These are phyloP conservation scores for Claviceps maximensis DNA, from an alignment of 2,329 filamentous ascomycete species.

Conservation along the genomic window DNA sequence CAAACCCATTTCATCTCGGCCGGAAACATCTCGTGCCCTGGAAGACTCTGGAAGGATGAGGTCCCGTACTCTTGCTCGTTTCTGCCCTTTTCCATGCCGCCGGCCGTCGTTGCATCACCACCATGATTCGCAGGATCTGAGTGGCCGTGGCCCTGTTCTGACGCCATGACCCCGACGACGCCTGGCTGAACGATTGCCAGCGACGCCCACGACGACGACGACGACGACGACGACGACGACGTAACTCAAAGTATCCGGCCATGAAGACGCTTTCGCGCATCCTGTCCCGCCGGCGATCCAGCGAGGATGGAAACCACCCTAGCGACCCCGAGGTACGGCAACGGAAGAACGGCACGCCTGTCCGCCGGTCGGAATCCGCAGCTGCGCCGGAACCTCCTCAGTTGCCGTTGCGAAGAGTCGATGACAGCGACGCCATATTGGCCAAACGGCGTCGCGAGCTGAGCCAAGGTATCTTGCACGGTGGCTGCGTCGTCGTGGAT, in stretches of 20 bases:
- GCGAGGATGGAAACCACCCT: slow-evolving; percentile 12
- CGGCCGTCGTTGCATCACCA: not conserved
- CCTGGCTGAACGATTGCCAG: not conserved
- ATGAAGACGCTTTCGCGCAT: slow-evolving; percentile 26
- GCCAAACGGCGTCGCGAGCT: slow-evolving; percentile 1
- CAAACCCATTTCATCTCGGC: not conserved
- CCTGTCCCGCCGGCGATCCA: slow-evolving; percentile 16
- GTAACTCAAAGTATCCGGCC: not conserved
- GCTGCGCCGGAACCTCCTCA: slow-evolving; percentile 21
- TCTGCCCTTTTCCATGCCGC: not conserved
- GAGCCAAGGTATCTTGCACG: not conserved
- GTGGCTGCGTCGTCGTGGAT: slow-evolving; percentile 13
- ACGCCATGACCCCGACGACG: not conserved
- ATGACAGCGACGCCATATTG: not conserved
- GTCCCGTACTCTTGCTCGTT: not conserved
- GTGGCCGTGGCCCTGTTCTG: not conserved
- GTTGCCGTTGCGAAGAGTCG: slow-evolving; percentile 16
- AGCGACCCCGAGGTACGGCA: slow-evolving; percentile 8
- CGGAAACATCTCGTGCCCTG: not conserved
- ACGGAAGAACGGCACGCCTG: slow-evolving; percentile 2
- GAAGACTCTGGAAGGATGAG: not conserved
- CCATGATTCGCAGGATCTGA: not conserved
- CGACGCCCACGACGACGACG: not conserved
- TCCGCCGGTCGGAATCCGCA: slow-evolving; percentile 9
- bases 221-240: not conserved